Evolutionary conservation across 2,329 filamentous ascomycete genomes (phyloP), one percentile per base, ranked within the genome.

Genomic region (Incumbomyces lentus): DNA sequence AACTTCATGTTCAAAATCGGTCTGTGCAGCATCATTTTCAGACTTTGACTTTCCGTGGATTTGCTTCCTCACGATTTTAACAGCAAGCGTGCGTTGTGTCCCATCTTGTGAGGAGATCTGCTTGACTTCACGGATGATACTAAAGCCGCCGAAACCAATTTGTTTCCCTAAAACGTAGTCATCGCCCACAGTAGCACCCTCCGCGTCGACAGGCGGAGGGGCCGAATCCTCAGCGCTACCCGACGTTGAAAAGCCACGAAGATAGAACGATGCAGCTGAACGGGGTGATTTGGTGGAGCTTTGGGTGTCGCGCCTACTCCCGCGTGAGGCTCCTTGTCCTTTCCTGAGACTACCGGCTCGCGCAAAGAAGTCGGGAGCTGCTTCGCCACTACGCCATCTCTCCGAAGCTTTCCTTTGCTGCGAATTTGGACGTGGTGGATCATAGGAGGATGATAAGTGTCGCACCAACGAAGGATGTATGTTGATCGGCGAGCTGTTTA

Each of bases 1-100:
- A 38, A 83, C 76, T 65, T 84, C 80, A 51, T 82, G 80, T 56
- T 83, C 80, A 50, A 84, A 80, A 52, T 82, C 76, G 10, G 78
- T 75, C 58, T 83, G 80, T 11, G 78, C 71, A 52, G 74, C 72
- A 34, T 84, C 80, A 52, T 82, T 82, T 54, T 82, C 77, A 14
- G 65, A 62, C 51, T 82, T 79, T 22, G 68, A 70, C 52, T 72
- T 74, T 45, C 73, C 70, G 10, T 64, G 60, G 17, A 79, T 67
- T 41, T 73, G 67, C 57, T 80, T 81, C 51, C 73, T 77, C 14
- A 84, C 78, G 53, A 84, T 81, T 59, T 84, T 84, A 51, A 84
- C 80, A 2, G 80, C 80, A 7, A 68, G 59, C 14, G 61, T 61
- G 44, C 73, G 72, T n/a, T 74, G 69, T 35, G 72, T 66, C 33